Evolutionary conservation across 169 alveolate species (phyloP), one percentile per base, ranked within the genome.

Genomic region (Cryptosporidium ryanae): DNA sequence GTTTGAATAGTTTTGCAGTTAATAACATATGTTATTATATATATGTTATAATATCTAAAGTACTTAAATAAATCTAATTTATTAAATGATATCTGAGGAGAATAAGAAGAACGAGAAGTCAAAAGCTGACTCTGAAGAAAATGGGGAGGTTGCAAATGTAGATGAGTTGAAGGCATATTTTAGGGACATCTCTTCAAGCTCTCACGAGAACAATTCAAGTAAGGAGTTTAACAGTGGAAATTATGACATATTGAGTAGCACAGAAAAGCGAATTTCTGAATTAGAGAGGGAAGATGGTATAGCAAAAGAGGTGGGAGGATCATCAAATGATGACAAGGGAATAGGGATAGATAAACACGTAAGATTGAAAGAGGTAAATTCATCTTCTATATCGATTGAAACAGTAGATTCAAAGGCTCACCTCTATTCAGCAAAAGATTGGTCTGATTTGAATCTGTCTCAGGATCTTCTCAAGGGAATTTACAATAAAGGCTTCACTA

Each of bases 401-500:
- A 55, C 87, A 7, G 64, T 61, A 12, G 87, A 76, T 21, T 70
- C 87, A 1, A 76, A 61, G 29, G 44, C 87, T 13, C 68, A 76
- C 0, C 64, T 89, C 31, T 91, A 89, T 63, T 84, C 94, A 5
- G 91, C 90, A 52, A 87, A 91, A 27, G 90, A 91, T 29, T 91
- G 94, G 94, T 87, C 84, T 48, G 94, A 91, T 66, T 50, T 91
- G 61, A 48, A 87, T 23, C 70, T 91, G n/a, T 91, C 90, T 21
- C 90, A 82, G 25, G 92, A 91, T 34, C 76, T 91, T 54, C 82
- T 91, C 52, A 90, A 87, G 46, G 90, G 91, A n/a, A 61, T 91
- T 7, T 84, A 90, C 17, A 76, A 82, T 52, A 84, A 81, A 63
- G 90, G 90, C 64, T 91, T 87, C 87, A 89, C 76, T 29, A 81